These are phyloP conservation scores for Solanum gandarillasii DNA, from an alignment of 257 asterid species.

Conservation along the genomic window DNA sequence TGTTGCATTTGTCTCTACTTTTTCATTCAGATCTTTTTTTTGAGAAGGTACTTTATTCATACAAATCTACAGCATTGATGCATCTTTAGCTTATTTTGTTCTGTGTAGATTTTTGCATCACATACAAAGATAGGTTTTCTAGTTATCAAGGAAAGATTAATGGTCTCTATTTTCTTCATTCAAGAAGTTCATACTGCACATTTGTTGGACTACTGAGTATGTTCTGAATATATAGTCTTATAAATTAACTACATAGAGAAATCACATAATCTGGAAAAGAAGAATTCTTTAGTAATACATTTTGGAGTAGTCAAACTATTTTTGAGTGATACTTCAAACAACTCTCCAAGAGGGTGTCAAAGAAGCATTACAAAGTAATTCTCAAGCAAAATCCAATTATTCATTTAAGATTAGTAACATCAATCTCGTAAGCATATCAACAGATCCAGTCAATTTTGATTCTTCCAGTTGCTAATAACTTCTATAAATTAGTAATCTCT, in stretches of 20 bases:
- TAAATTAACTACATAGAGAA: not conserved
- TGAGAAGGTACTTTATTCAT: not conserved
- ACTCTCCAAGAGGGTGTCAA: not conserved
- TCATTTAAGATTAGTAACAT: not conserved
- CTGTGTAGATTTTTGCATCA: not conserved
- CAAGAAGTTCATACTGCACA: not conserved
- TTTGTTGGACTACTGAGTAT: not conserved
- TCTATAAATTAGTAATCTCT: not conserved
- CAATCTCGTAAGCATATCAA: not conserved
- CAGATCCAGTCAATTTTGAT: not conserved
- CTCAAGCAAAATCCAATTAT: not conserved
- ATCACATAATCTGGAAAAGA: not conserved
- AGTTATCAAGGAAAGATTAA: not conserved
- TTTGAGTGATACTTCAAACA: not conserved
- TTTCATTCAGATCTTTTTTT: not conserved
- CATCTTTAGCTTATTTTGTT: not conserved
- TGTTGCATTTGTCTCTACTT: conserved; percentile 1
- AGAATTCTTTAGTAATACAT: not conserved
- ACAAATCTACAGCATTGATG: not conserved
- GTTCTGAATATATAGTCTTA: not conserved
- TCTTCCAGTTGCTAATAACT: not conserved
- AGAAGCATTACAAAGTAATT: not conserved
- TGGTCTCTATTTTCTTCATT: not conserved
- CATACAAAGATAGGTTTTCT: not conserved
- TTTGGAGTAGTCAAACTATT: not conserved